phyloP scores from a whole-genome alignment of 768 basidiomycete species.

The Phlegmacium glaucopus region DNA sequence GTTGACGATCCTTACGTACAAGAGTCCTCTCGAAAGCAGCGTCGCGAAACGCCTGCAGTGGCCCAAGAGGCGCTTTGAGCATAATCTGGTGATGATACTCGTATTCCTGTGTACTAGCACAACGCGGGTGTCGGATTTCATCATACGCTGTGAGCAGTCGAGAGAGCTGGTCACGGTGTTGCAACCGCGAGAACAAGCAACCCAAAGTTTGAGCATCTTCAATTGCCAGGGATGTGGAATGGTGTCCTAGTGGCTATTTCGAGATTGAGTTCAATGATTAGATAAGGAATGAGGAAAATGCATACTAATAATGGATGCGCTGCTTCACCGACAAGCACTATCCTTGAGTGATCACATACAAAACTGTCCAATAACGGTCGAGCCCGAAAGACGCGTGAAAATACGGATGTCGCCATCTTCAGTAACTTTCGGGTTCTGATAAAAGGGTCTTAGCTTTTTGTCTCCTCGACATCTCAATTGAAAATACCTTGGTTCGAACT shows the following conservation, averaged over 20 bases:
- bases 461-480: background rate
- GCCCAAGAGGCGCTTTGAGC: conserved; percentile 41
- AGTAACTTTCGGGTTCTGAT: conserved; percentile 33
- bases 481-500: conserved; percentile 33
- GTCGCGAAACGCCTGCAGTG: conserved; percentile 44
- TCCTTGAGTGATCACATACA: conserved; percentile 44
- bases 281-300: background rate
- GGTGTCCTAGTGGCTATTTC: conserved; percentile 49
- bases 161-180: conserved; percentile 42
- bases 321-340: conserved; percentile 58
- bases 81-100: conserved; percentile 44
- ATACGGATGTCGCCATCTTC: conserved; percentile 23
- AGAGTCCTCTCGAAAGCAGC: conserved; percentile 32
- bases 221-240: conserved; percentile 48
- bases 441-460: background rate
- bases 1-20: conserved; percentile 29
- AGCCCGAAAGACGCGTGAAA: conserved; percentile 25
- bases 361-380: conserved; percentile 39
- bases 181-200: conserved; percentile 53
- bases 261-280: background rate
- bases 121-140: conserved; percentile 54
- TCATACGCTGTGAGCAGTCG: conserved; percentile 53
- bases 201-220: conserved; percentile 64
- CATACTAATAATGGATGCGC: conserved; percentile 53
- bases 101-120: conserved; percentile 38